Evolutionary conservation across 1,139 yeast species (phyloP).

Genomic region (Debaryomyces coudertii): DNA sequence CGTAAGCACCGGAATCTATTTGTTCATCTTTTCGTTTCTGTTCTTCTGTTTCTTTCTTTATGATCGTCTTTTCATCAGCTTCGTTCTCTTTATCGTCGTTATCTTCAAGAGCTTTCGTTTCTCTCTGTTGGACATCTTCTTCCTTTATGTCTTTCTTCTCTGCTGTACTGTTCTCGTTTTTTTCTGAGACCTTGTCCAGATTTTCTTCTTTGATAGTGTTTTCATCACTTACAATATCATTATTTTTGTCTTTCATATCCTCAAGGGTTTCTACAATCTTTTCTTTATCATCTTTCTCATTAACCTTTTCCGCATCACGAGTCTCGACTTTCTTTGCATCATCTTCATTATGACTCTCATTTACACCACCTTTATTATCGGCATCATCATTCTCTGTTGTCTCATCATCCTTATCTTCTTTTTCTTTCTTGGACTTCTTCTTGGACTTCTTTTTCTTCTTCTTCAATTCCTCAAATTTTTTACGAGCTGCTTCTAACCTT

Average conservation of each 20-base stretch:
- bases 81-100: constrained; percentile 10
- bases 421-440: constrained; percentile 30
- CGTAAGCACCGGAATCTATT: constrained; percentile 2
- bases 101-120: constrained; percentile 12
- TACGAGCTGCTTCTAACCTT: constrained; percentile 65
- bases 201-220: not conserved
- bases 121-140: constrained; percentile 16
- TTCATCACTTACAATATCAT: not conserved
- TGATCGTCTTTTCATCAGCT: constrained; percentile 11
- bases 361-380: not conserved
- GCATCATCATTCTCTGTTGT: constrained; percentile 16
- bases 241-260: not conserved
- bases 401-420: constrained; percentile 13
- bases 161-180: constrained; percentile 2
- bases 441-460: constrained; percentile 56
- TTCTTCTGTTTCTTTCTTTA: constrained; percentile 9
- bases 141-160: constrained; percentile 18
- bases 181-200: not conserved
- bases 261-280: constrained; percentile 10
- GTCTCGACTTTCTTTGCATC: constrained; percentile 16
- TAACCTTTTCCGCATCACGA: constrained; percentile 12
- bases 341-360: constrained; percentile 8
- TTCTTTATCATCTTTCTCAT: constrained; percentile 16
- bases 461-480: constrained; percentile 65
- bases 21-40: constrained; percentile 9